Percentiles rank a stretch among this genome's conserved stretches.
Conservation (phyloP, 2,329 filamentous ascomycete genomes). For the Microsporum canis region DNA sequence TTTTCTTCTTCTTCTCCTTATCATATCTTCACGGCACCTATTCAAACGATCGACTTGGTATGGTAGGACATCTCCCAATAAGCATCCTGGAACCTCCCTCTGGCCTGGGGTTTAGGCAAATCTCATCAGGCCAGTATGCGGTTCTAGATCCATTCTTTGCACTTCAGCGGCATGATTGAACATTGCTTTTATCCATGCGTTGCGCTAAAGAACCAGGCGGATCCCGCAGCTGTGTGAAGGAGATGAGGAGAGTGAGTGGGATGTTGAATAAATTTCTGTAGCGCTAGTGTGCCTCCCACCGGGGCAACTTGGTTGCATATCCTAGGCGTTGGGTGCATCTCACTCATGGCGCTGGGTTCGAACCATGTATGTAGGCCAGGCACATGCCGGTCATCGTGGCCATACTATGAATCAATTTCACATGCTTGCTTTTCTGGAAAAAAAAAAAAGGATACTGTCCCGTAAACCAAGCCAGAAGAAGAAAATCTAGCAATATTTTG, state of each 20-base stretch:
- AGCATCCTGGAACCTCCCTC: neutral
- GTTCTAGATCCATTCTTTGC: neutral
- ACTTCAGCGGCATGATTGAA: neutral
- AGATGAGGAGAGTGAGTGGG: neutral
- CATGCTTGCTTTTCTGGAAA: slow-evolving; percentile 1
- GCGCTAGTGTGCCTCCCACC: neutral
- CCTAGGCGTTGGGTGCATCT: neutral
- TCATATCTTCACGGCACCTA: neutral
- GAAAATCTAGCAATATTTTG: neutral
- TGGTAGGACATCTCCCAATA: neutral
- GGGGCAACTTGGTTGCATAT: slow-evolving; percentile 1
- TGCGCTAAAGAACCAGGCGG: neutral
- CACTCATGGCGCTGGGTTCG: neutral
- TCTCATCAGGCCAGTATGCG: neutral
- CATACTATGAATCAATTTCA: neutral
- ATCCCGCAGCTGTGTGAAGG: neutral
- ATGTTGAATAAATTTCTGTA: neutral
- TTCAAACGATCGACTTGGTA: slow-evolving; percentile 2
- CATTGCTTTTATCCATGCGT: slow-evolving; percentile 4
- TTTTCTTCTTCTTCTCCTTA: neutral
- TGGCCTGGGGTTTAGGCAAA: neutral
- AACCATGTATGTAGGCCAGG: neutral
- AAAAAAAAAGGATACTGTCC: neutral
- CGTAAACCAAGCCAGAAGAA: neutral
- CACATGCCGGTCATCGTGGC: slow-evolving; percentile 1